Base-by-base conservation (phyloP, 768 basidiomycete genomes). In the Leccinum ochraceum region DNA sequence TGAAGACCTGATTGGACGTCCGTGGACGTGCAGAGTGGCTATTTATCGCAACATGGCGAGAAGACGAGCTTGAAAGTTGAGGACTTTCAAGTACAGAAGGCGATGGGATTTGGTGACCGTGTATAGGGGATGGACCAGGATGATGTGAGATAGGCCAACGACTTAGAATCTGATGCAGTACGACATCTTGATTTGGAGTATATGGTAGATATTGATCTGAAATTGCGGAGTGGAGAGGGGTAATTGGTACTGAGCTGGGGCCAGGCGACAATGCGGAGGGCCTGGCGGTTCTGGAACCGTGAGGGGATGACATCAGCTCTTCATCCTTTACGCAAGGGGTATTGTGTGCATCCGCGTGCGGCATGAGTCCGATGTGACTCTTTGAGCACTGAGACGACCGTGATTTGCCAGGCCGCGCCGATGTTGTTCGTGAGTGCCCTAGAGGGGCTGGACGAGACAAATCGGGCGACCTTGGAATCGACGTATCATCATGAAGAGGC, bases 1-100 rank as follows among this genome's bases (percentile, higher is more conserved):
- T 75, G 69, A 89, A 89, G 66, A 89, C 82, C 77, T 80, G 79
- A 59, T 78, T 79, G 44, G 82, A 82, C 78, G 89, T 88, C 87
- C 85, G 77, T 74, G 78, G 88, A 89, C 87, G 86, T 72, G 75
- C 72, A 68, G 76, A 73, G 60, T 73, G 69, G 28, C 74, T 72
- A 76, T 77, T 87, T 84, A 90, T 68, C 70, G 82, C 70, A 70
- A 67, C 88, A 90, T 89, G 74, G 67, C 83, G 76, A 69, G 78
- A 59, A 63, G 77, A 69, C 60, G 71, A 76, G 66, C 79, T 81
- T 79, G 87, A 83, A 83, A 83, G 83, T 73, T 60, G 28, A 57
- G 70, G 63, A 74, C 83, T 83, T 84, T 81, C 84, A 81, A 82
- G 77, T 57, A 69, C 62, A 59, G 64, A 59, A 17, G 69, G 52